A percentile compares a stretch with the other conserved stretches of the same genome.
Conservation (phyloP, 2,329 filamentous ascomycete species). For the Penicillium sp. region DNA sequence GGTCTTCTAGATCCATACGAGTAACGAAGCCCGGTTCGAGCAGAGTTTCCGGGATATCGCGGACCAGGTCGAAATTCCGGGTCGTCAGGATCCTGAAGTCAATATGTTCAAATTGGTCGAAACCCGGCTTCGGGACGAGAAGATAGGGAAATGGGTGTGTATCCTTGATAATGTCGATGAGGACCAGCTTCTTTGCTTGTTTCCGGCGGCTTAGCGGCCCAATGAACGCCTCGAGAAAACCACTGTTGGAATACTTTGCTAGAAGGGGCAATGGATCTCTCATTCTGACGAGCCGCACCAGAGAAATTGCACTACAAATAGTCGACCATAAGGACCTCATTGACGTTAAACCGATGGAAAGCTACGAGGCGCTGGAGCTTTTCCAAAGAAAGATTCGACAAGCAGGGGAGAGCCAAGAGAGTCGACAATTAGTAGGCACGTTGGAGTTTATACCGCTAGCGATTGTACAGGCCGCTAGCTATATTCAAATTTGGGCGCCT, state of each 20-base stretch:
- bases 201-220: not conserved
- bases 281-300: not conserved
- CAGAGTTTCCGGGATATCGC: not conserved
- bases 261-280: not conserved
- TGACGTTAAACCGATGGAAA: not conserved
- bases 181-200: not conserved
- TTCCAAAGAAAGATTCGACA: not conserved
- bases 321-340: not conserved
- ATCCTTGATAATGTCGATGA: conserved; percentile 1
- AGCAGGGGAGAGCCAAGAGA: not conserved
- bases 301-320: not conserved
- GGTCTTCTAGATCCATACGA: not conserved
- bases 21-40: not conserved
- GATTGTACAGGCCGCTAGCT: too few relatives aligned
- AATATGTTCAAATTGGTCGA: not conserved
- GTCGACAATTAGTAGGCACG: not conserved
- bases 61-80: not conserved
- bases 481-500: not conserved
- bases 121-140: not conserved
- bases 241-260: not conserved
- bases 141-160: not conserved
- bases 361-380: not conserved
- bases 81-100: not conserved
- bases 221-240: not conserved
- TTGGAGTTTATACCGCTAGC: too few relatives aligned